Evolutionary conservation across 352 stramenopile genomes (phyloP).

Genomic region (Phytophthora pinifolia): DNA sequence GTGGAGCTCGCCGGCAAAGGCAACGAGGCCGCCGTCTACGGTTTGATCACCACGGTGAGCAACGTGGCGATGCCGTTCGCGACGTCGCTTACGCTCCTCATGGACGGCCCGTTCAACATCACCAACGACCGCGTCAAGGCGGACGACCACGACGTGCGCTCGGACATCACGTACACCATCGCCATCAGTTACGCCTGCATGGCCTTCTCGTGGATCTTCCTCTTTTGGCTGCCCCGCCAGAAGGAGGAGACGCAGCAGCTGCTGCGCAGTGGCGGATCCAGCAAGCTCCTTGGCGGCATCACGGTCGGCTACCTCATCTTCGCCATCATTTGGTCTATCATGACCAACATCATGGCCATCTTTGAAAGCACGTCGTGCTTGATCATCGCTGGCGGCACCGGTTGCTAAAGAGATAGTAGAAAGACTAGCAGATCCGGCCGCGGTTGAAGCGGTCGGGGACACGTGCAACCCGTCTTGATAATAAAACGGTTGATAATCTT

Average conservation of each 20-base stretch:
- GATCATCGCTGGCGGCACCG: too few relatives aligned
- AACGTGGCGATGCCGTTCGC: constrained; percentile 41
- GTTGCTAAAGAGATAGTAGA: too few relatives aligned
- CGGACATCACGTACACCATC: constrained; percentile 35
- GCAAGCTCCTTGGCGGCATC: constrained; percentile 29
- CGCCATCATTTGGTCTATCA: constrained; percentile 35
- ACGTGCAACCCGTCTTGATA: too few relatives aligned
- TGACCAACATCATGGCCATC: constrained; percentile 42
- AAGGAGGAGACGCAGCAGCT: constrained; percentile 39
- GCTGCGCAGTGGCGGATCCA: constrained; percentile 27
- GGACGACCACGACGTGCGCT: constrained; percentile 33
- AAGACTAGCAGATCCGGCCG: too few relatives aligned
- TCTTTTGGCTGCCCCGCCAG: constrained; percentile 34
- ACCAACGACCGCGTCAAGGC: constrained; percentile 31
- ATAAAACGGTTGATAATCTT: too few relatives aligned
- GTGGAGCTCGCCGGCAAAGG: constrained; percentile 43
- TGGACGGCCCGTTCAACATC: constrained; percentile 37
- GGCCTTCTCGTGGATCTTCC: constrained; percentile 28
- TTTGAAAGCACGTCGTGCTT: constrained; percentile 40
- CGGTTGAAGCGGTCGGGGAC: too few relatives aligned
- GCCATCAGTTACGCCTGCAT: constrained; percentile 40
- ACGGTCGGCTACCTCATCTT: constrained; percentile 31
- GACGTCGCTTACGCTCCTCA: constrained; percentile 31
- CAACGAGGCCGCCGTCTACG: constrained; percentile 42
- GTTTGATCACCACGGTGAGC: constrained; percentile 34